A percentile compares a stretch with the other conserved stretches of the same genome.
Evolutionary conservation across 2,329 filamentous ascomycete species (phyloP).

Genomic region (Hypoxylon sp.): DNA sequence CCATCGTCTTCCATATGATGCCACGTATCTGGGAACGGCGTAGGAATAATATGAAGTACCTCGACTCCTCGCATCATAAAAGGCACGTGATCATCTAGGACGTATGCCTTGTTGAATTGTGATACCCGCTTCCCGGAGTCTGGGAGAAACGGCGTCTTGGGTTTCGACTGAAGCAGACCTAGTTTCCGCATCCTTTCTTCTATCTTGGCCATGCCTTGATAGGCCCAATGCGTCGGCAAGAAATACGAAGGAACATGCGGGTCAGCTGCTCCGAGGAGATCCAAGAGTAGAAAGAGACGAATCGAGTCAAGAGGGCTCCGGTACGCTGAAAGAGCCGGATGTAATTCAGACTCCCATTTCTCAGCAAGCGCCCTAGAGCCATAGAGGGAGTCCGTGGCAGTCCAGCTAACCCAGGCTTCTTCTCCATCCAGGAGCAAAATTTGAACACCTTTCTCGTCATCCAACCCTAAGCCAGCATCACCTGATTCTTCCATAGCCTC

Average conservation of each 20-base stretch:
- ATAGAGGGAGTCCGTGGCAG: conserved; percentile 85
- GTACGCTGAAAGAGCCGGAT: conserved; percentile 81
- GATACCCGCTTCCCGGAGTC: conserved; percentile 68
- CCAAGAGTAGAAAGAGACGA: conserved; percentile 89
- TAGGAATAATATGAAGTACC: conserved; percentile 89
- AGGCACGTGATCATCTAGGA: conserved; percentile 91
- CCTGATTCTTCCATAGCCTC: conserved; percentile 74
- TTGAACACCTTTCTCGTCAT: conserved; percentile 86
- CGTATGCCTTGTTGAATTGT: conserved; percentile 64
- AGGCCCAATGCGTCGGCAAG: conserved; percentile 92
- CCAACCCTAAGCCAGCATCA: conserved; percentile 66
- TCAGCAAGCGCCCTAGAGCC: conserved; percentile 85
- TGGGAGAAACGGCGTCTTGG: conserved; percentile 71
- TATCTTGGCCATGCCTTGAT: conserved; percentile 78
- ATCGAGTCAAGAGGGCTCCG: conserved; percentile 82
- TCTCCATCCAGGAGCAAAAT: conserved; percentile 93
- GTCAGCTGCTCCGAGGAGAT: conserved; percentile 79
- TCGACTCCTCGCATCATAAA: conserved; percentile 90
- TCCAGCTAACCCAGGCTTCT: conserved; percentile 89
- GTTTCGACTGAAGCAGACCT: conserved; percentile 64
- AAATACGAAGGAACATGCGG: conserved; percentile 89
- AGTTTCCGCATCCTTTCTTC: conserved; percentile 80
- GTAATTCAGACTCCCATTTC: conserved; percentile 78
- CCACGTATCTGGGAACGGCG: conserved; percentile 87
- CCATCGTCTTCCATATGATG: conserved; percentile 87